These are phyloP conservation scores for Tuber calosporum DNA, from an alignment of 495 filamentous ascomycete genomes.

Conservation along the genomic window DNA sequence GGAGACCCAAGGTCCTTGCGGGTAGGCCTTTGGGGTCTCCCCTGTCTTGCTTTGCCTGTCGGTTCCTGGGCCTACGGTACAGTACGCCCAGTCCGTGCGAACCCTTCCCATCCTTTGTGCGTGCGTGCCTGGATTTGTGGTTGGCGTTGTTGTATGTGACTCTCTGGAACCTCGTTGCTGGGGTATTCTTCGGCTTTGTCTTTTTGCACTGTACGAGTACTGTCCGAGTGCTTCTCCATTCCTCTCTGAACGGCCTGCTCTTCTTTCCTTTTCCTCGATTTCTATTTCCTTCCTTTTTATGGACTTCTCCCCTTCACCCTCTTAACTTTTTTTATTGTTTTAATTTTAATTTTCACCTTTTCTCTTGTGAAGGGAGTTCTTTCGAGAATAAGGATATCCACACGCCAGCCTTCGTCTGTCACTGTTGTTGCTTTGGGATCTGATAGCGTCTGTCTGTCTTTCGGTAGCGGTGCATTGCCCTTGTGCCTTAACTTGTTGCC, in stretches of 20 bases:
- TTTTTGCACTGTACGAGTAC: constrained; percentile 15
- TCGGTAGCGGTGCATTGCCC: background rate
- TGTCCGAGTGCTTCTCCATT: constrained; percentile 18
- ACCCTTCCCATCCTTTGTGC: constrained; percentile 26
- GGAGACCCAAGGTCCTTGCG: constrained; percentile 21
- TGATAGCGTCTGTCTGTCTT: constrained; percentile 1
- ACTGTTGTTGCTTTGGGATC: constrained; percentile 1
- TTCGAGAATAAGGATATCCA: background rate
- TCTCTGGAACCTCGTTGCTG: constrained; percentile 14
- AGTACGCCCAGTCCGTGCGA: constrained; percentile 31
- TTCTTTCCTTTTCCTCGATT: background rate
- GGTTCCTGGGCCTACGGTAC: constrained; percentile 28
- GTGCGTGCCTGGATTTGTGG: constrained; percentile 14
- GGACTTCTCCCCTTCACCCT: background rate
- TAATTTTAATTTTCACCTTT: no score
- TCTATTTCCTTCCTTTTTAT: background rate
- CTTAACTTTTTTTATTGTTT: background rate
- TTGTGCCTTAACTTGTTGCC: constrained; percentile 30
- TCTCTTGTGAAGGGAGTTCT: background rate
- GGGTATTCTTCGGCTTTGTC: constrained; percentile 29
- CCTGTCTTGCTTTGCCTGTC: constrained; percentile 28
- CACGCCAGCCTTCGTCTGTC: background rate
- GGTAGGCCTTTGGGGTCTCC: constrained; percentile 30
- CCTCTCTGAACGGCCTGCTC: constrained; percentile 6
- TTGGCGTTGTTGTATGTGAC: constrained; percentile 1